Evolutionary conservation across 2,329 filamentous ascomycete genomes (phyloP).

Genomic region (Ophiostoma novo-ulmi): DNA sequence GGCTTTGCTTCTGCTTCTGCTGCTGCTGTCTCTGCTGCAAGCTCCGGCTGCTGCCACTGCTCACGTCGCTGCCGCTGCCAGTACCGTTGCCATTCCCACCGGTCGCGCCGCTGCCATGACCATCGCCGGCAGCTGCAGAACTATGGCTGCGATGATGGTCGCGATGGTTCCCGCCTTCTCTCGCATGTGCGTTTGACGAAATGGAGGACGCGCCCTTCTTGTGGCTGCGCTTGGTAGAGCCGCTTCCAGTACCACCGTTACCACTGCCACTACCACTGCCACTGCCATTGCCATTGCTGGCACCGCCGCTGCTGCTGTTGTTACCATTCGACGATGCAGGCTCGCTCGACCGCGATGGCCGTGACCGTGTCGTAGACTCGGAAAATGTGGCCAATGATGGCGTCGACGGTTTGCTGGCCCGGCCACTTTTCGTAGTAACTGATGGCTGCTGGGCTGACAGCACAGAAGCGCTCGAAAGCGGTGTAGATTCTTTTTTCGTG

Average conservation of each 20-base stretch:
- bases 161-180: constrained; percentile 27
- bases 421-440: constrained; percentile 57
- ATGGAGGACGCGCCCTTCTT: constrained; percentile 50
- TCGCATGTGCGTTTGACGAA: constrained; percentile 24
- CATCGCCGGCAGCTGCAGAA: constrained; percentile 20
- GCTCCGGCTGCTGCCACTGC: constrained; percentile 22
- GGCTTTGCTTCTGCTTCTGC: constrained; percentile 22
- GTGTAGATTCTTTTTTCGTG: constrained; percentile 39
- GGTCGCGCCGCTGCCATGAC: constrained; percentile 16
- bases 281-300: neutral
- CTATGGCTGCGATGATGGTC: constrained; percentile 19
- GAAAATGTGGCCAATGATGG: constrained; percentile 57
- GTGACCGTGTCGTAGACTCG: constrained; percentile 47
- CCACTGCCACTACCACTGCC: constrained; percentile 18
- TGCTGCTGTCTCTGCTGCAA: constrained; percentile 17
- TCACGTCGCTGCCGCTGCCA: constrained; percentile 21
- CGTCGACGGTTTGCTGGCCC: constrained; percentile 62
- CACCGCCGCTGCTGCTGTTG: constrained; percentile 11
- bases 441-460: constrained; percentile 31
- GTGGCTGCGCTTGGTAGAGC: constrained; percentile 49
- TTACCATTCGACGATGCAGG: constrained; percentile 15
- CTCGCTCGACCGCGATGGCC: constrained; percentile 48
- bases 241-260: constrained; percentile 31
- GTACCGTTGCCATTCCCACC: constrained; percentile 16
- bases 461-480: constrained; percentile 33